A percentile compares a stretch with the other conserved stretches of the same genome.
phyloP scores from a whole-genome alignment of 2,329 filamentous ascomycete species.

The Botrytis galanthina region DNA sequence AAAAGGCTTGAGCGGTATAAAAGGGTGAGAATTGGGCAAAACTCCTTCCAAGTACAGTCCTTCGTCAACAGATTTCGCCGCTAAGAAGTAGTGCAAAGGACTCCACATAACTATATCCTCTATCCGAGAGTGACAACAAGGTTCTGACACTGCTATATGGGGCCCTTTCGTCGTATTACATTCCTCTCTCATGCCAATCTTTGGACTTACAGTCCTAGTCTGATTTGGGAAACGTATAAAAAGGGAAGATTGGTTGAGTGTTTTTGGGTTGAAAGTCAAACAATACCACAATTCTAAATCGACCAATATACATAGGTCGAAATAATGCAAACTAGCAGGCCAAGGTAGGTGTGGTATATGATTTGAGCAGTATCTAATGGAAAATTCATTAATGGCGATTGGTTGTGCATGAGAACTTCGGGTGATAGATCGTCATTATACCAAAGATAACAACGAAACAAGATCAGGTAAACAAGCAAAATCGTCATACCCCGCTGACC shows the following conservation, averaged over 20 bases:
- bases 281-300: too few relatives aligned
- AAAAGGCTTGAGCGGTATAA: not conserved
- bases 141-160: not conserved
- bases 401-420: not conserved
- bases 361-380: not conserved
- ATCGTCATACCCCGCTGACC: not conserved
- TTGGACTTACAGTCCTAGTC: not conserved
- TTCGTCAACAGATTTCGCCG: not conserved
- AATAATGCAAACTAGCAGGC: not conserved
- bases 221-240: not conserved
- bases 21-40: not conserved
- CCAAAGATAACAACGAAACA: not conserved
- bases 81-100: not conserved
- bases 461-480: not conserved
- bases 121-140: not conserved
- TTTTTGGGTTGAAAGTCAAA: not conserved
- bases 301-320: not conserved
- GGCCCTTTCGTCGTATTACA: not conserved
- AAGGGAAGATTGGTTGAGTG: not conserved
- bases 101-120: not conserved
- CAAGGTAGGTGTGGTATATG: not conserved
- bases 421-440: not conserved
- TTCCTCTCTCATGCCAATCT: not conserved
- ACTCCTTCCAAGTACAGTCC: not conserved
- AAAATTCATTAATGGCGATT: not conserved